Base-by-base conservation (phyloP, 1,139 yeast genomes). In the Kodamaea ohmeri region DNA sequence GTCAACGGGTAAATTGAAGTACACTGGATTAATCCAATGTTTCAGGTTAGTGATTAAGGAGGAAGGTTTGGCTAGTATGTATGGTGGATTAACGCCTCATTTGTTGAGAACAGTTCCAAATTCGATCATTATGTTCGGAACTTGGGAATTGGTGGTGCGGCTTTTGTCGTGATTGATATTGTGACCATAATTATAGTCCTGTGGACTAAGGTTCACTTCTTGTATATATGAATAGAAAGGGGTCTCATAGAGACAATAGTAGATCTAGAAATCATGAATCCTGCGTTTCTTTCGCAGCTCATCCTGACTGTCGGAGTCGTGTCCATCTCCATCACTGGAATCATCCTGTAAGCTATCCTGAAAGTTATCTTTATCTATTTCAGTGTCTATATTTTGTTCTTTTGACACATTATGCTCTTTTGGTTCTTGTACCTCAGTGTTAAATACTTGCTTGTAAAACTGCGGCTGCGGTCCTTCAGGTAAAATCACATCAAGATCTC, bases 1-100 rank as follows among this genome's bases (percentile, higher is more conserved):
- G 45, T 77, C 78, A 27, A 77, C 85, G 43, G 97, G 96, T 1
- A 74, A 72, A 50, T 85, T 86, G 13, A 92, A 90, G 58, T 94
- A 94, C 58, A 84, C 89, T 0, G 98, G 98, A 0, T 69, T 94
- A 37, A 57, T 90, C 11, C 96, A 89, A 60, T 86, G 96, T 52
- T 90, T 94, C 69, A 78, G 71, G 52, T 67, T 89, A 29, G 80
- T 94, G 13, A 66, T 87, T 15, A 86, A 83, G 53, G 97, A 92
- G 56, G 98, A 94, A 65, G 98, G 99, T 0, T 62, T 92, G 38
- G 81, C 76, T 3, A 85, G 96, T 29, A 85, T 94, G 90, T 94
- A 94, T 56, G 96, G 99, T 43, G 99, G 99, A 1, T 71, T 94
- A 55, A 92, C 98, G 1, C 97, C 98, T 2, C 99, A 94, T 63